Conservation (phyloP, 805 yeast genomes). For the Saccharomycopsis lassenensis region DNA sequence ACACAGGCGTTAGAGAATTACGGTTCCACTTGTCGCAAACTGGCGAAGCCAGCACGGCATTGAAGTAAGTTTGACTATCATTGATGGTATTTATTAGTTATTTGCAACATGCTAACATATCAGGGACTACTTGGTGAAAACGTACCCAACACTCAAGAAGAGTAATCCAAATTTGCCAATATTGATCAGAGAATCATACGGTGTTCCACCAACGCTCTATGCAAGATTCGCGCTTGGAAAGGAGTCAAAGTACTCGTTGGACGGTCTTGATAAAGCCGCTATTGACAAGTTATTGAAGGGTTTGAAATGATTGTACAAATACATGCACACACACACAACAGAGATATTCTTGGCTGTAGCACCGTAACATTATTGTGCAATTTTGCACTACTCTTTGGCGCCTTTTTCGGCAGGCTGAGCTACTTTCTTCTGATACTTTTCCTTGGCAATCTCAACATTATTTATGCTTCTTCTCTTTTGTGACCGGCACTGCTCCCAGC, state of each 20-base stretch:
- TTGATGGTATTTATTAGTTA: no score
- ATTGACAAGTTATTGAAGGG: conserved; percentile 21
- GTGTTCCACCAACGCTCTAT: conserved; percentile 61
- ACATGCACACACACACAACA: background rate
- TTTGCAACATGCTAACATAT: conserved; percentile 1
- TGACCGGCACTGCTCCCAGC: conserved; percentile 89
- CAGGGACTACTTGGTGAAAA: conserved; percentile 48
- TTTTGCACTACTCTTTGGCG: background rate
- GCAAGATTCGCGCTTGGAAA: conserved; percentile 49
- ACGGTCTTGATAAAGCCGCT: conserved; percentile 24
- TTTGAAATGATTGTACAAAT: conserved; percentile 11
- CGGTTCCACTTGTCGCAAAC: conserved; percentile 74
- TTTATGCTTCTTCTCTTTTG: conserved; percentile 54
- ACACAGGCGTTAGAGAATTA: conserved; percentile 56
- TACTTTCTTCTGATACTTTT: conserved; percentile 26
- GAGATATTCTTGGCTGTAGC: background rate
- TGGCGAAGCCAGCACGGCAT: conserved; percentile 58
- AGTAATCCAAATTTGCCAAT: conserved; percentile 60
- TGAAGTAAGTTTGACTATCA: conserved; percentile 32
- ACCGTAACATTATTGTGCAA: background rate
- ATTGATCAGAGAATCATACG: conserved; percentile 66
- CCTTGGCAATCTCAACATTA: conserved; percentile 60
- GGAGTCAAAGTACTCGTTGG: conserved; percentile 27
- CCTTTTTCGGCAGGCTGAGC: background rate
- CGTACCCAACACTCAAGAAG: conserved; percentile 56